phyloP scores from a whole-genome alignment of 805 yeast genomes.

The Cyberlindnera mississippiensis region DNA sequence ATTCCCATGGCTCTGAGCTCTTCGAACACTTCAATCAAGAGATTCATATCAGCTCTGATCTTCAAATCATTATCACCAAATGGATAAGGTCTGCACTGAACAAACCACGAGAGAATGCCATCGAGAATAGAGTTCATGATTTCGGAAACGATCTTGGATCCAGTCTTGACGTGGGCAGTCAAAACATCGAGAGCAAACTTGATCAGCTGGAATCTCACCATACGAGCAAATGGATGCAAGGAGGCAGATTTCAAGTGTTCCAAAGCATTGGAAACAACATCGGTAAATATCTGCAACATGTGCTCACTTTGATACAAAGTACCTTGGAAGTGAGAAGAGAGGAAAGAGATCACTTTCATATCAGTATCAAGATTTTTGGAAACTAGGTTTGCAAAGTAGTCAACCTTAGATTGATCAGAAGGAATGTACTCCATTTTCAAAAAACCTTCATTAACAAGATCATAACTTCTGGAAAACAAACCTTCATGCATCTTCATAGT shows the following conservation, averaged over 20 bases:
- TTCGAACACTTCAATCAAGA: conserved; percentile 48
- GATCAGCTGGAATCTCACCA: conserved; percentile 69
- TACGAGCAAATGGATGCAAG: conserved; percentile 76
- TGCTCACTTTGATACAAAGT: conserved; percentile 68
- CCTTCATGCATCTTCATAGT: conserved; percentile 61
- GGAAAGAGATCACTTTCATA: conserved; percentile 57
- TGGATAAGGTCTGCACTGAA: conserved; percentile 60
- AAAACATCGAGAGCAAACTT: conserved; percentile 64
- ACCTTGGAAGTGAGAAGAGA: conserved; percentile 78
- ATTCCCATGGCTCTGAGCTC: conserved; percentile 12
- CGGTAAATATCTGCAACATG: conserved; percentile 62
- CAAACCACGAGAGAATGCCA: conserved; percentile 80
- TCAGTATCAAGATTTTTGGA: conserved; percentile 62
- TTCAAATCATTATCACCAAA: conserved; percentile 78
- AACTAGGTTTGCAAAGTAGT: conserved; percentile 47
- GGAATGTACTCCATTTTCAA: conserved; percentile 87
- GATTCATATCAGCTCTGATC: conserved; percentile 61
- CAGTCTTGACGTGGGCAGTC: conserved; percentile 47
- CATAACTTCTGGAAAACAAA: conserved; percentile 53
- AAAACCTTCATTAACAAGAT: conserved; percentile 56
- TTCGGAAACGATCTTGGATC: conserved; percentile 39
- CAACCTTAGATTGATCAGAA: conserved; percentile 58
- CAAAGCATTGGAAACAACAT: conserved; percentile 55
- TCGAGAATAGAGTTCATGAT: conserved; percentile 49
- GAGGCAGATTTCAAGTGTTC: conserved; percentile 54